Base-by-base conservation (phyloP, 176 grass and related monocot species). In the Stipa capillata region DNA sequence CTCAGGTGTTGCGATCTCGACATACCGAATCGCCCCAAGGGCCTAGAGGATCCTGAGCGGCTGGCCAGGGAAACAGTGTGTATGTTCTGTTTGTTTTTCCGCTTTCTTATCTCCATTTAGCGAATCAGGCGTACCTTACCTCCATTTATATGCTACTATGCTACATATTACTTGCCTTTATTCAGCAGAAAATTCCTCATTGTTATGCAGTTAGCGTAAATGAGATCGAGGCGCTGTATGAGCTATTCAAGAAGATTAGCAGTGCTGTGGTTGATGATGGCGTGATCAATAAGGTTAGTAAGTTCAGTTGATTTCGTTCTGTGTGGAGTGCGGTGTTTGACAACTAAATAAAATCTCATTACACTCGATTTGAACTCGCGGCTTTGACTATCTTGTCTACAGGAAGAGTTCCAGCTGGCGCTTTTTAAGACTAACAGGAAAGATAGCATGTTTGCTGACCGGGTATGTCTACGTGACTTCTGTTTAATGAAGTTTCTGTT, bases 181-280 rank as follows among this genome's bases (percentile, higher is more conserved):
- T 59, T 79, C 39, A 79, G 23, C 31, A 58, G 31, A 35, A 21
- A 6, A 41, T 47, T 53, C 43, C 16, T 45, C 28, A 31, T 78
- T 65, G 21, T 72, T 39, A 37, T 65, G 81, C 88, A 93, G 90
- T 97, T 83, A 93, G 79, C 57, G 90, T 97, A 15, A 97, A 89
- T 82, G 90, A 97, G 77, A 93, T 97, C 16, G 90, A 97, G 73
- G 93, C 90, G 2, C 73, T 97, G 25, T 97, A 97, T 89, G 93
- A 97, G 67, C 55, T 97, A 49, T 97, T 97, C 80, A 97, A 97
- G 87, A 97, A 93, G 88, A 93, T 93, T 54, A 97, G 90, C 79
- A 85, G 85, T 21, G 88, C 85, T 32, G 93, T 93, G 45, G 81
- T 97, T 76, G 93, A 97, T 82, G 90, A 97, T 76, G 89, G 92